phyloP scores from a whole-genome alignment of 129 eudicot genomes.

The Escallonia herrerae region DNA sequence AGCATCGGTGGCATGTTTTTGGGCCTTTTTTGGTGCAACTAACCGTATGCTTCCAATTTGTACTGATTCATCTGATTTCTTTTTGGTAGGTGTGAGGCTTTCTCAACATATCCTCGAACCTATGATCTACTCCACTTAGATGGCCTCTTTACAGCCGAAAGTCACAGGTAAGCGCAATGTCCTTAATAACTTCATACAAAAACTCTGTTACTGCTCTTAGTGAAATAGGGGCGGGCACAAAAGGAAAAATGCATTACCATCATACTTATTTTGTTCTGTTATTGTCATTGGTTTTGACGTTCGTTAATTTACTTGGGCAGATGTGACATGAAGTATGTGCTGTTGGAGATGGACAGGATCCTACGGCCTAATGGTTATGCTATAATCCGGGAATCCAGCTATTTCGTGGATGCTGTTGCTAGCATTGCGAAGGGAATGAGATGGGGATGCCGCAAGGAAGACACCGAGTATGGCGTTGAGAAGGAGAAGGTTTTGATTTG shows the following conservation, averaged over 20 bases:
- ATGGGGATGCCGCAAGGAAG: constrained; percentile 59
- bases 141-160: constrained; percentile 95
- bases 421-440: constrained; percentile 47
- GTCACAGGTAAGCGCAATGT: constrained; percentile 62
- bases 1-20: not conserved
- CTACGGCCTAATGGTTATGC: constrained; percentile 57
- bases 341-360: constrained; percentile 64
- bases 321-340: constrained; percentile 64
- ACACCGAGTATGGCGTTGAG: constrained; percentile 40
- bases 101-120: constrained; percentile 96
- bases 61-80: not conserved
- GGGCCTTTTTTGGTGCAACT: not conserved
- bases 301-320: constrained; percentile 17
- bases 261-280: no score
- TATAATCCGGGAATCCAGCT: constrained; percentile 47
- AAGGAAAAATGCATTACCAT: no score
- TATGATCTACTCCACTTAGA: constrained; percentile 92
- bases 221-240: no score
- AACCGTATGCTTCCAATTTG: not conserved
- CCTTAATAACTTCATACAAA: not conserved
- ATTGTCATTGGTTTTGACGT: not conserved
- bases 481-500: constrained; percentile 50
- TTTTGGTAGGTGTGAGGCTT: constrained; percentile 85
- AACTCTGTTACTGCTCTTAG: no score
- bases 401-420: constrained; percentile 38